These are phyloP conservation scores for Ashbya aceris DNA, from an alignment of 1,139 yeast genomes.

Conservation along the genomic window DNA sequence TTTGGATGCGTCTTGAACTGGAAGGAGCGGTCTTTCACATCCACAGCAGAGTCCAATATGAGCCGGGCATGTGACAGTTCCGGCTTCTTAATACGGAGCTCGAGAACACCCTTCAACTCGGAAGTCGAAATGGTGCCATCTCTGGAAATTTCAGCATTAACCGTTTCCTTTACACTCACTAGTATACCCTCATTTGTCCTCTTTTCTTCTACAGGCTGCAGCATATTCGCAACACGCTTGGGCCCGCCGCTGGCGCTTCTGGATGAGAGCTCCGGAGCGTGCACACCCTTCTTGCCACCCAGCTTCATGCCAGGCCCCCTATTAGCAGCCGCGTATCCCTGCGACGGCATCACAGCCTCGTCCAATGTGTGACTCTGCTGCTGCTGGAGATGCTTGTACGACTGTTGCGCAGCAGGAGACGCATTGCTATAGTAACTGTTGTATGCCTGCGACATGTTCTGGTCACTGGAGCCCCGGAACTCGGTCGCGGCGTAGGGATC, in stretches of 20 bases:
- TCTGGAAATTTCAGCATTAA: constrained; percentile 68
- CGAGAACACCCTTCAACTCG: constrained; percentile 86
- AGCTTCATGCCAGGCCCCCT: constrained; percentile 23
- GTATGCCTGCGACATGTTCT: constrained; percentile 28
- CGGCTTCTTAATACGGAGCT: constrained; percentile 72
- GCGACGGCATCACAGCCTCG: constrained; percentile 7
- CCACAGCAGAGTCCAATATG: constrained; percentile 38
- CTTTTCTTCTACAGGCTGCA: constrained; percentile 22
- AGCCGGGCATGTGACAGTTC: constrained; percentile 59
- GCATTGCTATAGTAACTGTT: constrained; percentile 32
- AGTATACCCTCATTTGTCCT: constrained; percentile 64
- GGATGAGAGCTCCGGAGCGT: constrained; percentile 8
- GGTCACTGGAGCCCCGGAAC: constrained; percentile 22
- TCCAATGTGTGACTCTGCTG: constrained; percentile 10
- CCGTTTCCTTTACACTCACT: constrained; percentile 66
- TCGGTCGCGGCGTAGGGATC: constrained; percentile 13
- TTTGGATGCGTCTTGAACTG: constrained; percentile 95
- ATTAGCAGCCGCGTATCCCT: constrained; percentile 3
- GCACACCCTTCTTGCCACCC: constrained; percentile 20
- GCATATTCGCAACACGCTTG: constrained; percentile 15
- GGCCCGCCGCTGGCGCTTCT: constrained; percentile 16
- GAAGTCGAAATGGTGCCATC: constrained; percentile 71
- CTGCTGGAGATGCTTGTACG: constrained; percentile 28
- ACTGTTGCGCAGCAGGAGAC: constrained; percentile 30
- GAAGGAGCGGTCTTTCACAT: constrained; percentile 30